phyloP scores from a whole-genome alignment of 2,329 filamentous ascomycete species.

The Myriosclerotinia scirpicola region DNA sequence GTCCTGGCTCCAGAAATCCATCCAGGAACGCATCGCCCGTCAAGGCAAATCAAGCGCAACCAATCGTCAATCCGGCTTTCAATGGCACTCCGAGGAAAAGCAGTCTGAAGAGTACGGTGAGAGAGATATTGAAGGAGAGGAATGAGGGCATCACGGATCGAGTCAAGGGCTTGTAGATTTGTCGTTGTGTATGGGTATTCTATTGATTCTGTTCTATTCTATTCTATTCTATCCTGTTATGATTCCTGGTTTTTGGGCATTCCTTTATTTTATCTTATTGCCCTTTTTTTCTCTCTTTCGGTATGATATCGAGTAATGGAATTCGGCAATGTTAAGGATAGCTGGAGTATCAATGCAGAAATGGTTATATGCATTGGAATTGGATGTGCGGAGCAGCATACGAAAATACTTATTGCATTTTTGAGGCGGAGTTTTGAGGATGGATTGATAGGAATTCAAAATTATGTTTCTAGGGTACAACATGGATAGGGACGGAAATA shows the following conservation, averaged over 20 bases:
- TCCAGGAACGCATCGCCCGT: slow-evolving; percentile 13
- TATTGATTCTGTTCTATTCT: neutral
- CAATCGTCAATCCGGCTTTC: slow-evolving; percentile 10
- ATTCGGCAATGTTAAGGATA: slow-evolving; percentile 3
- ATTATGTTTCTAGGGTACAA: neutral
- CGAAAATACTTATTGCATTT: neutral
- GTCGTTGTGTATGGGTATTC: neutral
- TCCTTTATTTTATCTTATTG: neutral
- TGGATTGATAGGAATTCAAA: neutral
- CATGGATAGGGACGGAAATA: neutral
- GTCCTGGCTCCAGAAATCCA: slow-evolving; percentile 2
- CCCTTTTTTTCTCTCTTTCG: no score
- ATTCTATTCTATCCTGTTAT: neutral
- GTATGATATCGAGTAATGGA: neutral
- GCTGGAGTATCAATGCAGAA: slow-evolving; percentile 13
- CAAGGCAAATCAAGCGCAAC: slow-evolving; percentile 14
- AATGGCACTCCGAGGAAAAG: neutral
- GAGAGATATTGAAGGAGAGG: slow-evolving; percentile 9
- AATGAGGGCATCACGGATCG: slow-evolving; percentile 3
- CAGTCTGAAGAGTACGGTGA: slow-evolving; percentile 17
- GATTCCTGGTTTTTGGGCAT: neutral
- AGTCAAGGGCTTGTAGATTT: neutral
- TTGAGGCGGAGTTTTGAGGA: neutral
- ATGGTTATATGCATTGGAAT: slow-evolving; percentile 16
- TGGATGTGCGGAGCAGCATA: neutral